Percentiles rank a stretch among this genome's conserved stretches.
Evolutionary conservation across 1,284 basidiomycete genomes (phyloP).

Genomic region (Leccinum proliferum): DNA sequence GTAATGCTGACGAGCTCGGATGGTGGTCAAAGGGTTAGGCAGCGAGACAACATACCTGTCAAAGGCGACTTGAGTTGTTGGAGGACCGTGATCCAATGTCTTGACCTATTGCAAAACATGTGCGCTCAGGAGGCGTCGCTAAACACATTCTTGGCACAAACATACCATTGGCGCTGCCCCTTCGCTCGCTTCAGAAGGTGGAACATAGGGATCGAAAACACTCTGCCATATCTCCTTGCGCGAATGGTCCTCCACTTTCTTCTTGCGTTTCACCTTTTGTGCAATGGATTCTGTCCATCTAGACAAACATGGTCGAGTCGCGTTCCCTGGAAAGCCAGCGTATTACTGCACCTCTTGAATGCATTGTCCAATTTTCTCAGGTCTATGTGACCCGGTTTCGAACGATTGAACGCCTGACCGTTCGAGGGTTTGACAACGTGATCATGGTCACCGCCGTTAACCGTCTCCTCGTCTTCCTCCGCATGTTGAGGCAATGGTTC

Average conservation of each 20-base stretch:
- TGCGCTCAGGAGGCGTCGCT: constrained; percentile 2
- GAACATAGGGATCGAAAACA: constrained; percentile 60
- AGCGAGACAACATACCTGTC: constrained; percentile 45
- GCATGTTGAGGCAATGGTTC: constrained; percentile 57
- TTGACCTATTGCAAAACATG: constrained; percentile 41
- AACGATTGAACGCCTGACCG: constrained; percentile 40
- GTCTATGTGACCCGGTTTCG: constrained; percentile 64
- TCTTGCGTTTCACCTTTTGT: constrained; percentile 78
- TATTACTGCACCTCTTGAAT: constrained; percentile 60
- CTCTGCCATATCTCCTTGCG: constrained; percentile 72
- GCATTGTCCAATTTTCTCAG: constrained; percentile 72
- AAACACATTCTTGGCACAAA: not conserved
- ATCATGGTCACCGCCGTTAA: constrained; percentile 33
- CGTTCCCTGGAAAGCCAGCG: not conserved
- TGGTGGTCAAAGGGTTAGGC: not conserved
- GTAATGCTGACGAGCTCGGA: constrained; percentile 42
- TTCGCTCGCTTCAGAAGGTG: constrained; percentile 24
- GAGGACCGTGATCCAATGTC: constrained; percentile 72
- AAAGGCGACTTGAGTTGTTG: constrained; percentile 69
- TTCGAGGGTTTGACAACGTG: constrained; percentile 28
- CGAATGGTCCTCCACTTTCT: constrained; percentile 60
- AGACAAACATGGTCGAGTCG: constrained; percentile 1
- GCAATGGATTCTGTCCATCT: constrained; percentile 85
- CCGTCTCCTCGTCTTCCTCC: constrained; percentile 55
- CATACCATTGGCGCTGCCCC: constrained; percentile 15